Conservation (phyloP, 2,329 filamentous ascomycete genomes). For the Arachnopeziza araneosa region DNA sequence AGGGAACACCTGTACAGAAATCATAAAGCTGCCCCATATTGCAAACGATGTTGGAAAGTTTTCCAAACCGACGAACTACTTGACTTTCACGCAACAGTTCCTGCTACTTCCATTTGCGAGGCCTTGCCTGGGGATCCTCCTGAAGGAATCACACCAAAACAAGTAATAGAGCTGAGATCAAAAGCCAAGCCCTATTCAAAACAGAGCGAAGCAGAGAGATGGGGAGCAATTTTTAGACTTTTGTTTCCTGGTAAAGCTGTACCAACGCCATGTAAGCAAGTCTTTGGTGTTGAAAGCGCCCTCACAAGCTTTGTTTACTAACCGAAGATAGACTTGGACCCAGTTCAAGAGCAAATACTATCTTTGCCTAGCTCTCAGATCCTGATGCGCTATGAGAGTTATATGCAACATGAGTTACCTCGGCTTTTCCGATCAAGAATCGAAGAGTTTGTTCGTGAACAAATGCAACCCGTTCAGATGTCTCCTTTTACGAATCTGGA, state of each 20-base stretch:
- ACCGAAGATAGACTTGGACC: conserved; percentile 15
- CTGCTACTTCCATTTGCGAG: conserved; percentile 7
- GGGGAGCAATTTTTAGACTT: conserved; percentile 16
- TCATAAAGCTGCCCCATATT: conserved; percentile 13
- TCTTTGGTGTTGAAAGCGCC: neutral
- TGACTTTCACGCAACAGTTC: conserved; percentile 11
- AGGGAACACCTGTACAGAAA: conserved; percentile 15
- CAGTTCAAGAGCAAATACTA: conserved; percentile 6
- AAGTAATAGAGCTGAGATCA: conserved; percentile 11
- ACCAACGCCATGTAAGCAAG: conserved; percentile 18
- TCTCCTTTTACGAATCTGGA: conserved; percentile 1
- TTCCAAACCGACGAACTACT: conserved; percentile 15
- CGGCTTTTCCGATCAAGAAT: conserved; percentile 1
- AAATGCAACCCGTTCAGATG: conserved; percentile 4
- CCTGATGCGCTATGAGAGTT: conserved; percentile 13
- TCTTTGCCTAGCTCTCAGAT: conserved; percentile 9
- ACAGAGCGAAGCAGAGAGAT: conserved; percentile 16
- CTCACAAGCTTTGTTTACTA: neutral
- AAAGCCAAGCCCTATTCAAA: conserved; percentile 12
- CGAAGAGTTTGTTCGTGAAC: conserved; percentile 2
- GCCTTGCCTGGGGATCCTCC: neutral
- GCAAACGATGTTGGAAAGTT: conserved; percentile 11
- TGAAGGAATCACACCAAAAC: conserved; percentile 12
- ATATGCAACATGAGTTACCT: conserved; percentile 13
- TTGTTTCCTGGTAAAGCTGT: conserved; percentile 15